A percentile compares a stretch with the other conserved stretches of the same genome.
Conservation (phyloP, 164 flowering plant genomes). For the Berberis thunbergii region DNA sequence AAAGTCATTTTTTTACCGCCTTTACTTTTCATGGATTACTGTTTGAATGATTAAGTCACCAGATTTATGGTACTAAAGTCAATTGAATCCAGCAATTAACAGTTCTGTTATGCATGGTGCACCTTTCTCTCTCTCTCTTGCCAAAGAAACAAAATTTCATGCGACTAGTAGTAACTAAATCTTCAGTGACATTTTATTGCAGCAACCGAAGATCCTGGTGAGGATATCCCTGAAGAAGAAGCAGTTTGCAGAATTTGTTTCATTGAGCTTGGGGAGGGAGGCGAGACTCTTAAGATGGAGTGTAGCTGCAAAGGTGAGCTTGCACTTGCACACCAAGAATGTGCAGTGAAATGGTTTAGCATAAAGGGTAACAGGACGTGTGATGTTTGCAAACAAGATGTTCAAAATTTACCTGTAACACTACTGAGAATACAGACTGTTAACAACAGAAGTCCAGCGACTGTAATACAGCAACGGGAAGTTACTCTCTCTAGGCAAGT, state of each 20-base stretch:
- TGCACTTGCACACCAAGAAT: conserved; percentile 77
- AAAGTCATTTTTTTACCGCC: too few relatives aligned
- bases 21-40: too few relatives aligned
- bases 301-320: conserved; percentile 91
- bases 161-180: not conserved
- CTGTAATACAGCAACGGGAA: conserved; percentile 33
- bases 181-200: conserved; percentile 10
- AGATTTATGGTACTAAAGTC: too few relatives aligned
- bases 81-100: too few relatives aligned
- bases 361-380: conserved; percentile 79
- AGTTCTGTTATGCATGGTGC: too few relatives aligned
- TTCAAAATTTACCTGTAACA: conserved; percentile 67
- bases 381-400: conserved; percentile 77
- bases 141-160: too few relatives aligned
- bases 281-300: conserved; percentile 71
- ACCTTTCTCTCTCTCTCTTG: too few relatives aligned
- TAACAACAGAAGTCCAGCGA: conserved; percentile 27
- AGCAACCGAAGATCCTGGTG: conserved; percentile 40
- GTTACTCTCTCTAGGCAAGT: conserved; percentile 53
- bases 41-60: too few relatives aligned
- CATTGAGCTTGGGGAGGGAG: conserved; percentile 70
- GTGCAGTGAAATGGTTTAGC: conserved; percentile 88
- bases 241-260: conserved; percentile 84
- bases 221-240: conserved; percentile 83
- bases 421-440: conserved; percentile 46